A percentile compares a stretch with the other conserved stretches of the same genome.
phyloP scores from a whole-genome alignment of 345 rosid species.

The Arabis alpina region DNA sequence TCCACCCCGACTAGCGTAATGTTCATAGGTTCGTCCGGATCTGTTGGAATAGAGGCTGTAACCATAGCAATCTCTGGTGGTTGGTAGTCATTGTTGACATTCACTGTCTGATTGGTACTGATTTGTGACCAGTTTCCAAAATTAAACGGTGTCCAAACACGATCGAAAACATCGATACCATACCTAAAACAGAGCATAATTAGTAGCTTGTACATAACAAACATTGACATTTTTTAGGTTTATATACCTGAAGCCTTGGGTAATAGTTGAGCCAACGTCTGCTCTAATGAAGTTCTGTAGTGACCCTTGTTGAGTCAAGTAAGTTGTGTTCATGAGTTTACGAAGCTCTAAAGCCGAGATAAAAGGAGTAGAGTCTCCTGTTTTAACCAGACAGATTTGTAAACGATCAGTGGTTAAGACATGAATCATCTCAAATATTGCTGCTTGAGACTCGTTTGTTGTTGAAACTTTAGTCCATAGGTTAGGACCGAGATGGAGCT shows the following conservation, averaged over 20 bases:
- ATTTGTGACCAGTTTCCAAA: slow-evolving; percentile 15
- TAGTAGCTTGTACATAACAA: not conserved
- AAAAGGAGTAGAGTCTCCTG: slow-evolving; percentile 53
- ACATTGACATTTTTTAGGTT: not conserved
- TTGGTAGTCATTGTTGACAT: slow-evolving; percentile 17
- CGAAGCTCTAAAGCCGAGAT: slow-evolving; percentile 58
- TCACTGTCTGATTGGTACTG: slow-evolving; percentile 31
- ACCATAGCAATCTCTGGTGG: slow-evolving; percentile 47
- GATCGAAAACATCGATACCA: slow-evolving; percentile 50
- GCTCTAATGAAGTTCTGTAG: slow-evolving; percentile 17
- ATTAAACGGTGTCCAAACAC: slow-evolving; percentile 48
- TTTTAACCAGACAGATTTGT: slow-evolving; percentile 59
- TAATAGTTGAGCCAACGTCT: slow-evolving; percentile 44
- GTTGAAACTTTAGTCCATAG: slow-evolving; percentile 44
- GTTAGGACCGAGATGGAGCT: slow-evolving; percentile 55
- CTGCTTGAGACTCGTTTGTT: slow-evolving; percentile 28
- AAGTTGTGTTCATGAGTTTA: slow-evolving; percentile 40
- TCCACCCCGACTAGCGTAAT: slow-evolving; percentile 2
- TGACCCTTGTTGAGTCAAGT: slow-evolving; percentile 40
- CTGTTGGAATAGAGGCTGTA: slow-evolving; percentile 47
- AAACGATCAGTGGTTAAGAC: slow-evolving; percentile 37
- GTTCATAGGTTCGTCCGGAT: slow-evolving; percentile 32
- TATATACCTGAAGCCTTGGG: slow-evolving; percentile 45
- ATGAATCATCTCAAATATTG: slow-evolving; percentile 47
- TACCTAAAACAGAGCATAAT: slow-evolving; percentile 42